These are phyloP conservation scores for Apophysomyces ossiformis DNA, from an alignment of 371 early-diverging fungal genomes.

Conservation along the genomic window DNA sequence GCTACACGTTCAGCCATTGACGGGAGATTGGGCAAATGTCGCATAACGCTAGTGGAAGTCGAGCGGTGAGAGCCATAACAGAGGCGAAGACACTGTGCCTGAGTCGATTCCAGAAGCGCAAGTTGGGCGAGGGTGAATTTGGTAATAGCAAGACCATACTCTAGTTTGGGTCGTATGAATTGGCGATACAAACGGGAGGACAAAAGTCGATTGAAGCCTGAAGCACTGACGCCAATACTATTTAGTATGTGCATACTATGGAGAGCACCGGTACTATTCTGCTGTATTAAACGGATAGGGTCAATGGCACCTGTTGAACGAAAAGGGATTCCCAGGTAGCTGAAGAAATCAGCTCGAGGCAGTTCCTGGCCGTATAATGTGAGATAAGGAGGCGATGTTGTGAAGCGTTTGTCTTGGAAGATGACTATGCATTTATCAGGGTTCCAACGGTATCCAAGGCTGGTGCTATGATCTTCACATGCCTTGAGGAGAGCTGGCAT, in stretches of 20 bases:
- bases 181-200: conserved; percentile 8
- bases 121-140: no score
- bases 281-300: conserved; percentile 4
- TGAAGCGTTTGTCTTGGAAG: no score
- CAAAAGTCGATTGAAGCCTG: conserved; percentile 11
- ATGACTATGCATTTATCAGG: conserved; percentile 32
- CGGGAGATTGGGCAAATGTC: conserved; percentile 20
- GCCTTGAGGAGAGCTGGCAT: conserved; percentile 6
- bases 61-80: conserved; percentile 19
- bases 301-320: conserved; percentile 10
- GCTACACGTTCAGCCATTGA: not conserved
- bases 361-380: not conserved
- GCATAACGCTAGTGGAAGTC: conserved; percentile 18
- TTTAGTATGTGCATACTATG: conserved; percentile 11
- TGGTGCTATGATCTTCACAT: conserved; percentile 15
- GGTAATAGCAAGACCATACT: conserved; percentile 16
- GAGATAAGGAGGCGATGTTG: not conserved
- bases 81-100: conserved; percentile 23
- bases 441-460: conserved; percentile 35
- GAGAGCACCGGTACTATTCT: not conserved
- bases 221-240: conserved; percentile 7
- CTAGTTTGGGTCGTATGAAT: conserved; percentile 12
- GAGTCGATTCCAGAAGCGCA: not conserved
- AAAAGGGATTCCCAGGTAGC: conserved; percentile 23
- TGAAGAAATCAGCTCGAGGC: conserved; percentile 14